Percentiles rank a stretch among this genome's conserved stretches.
Evolutionary conservation across 768 basidiomycete species (phyloP).

Genomic region (Podaxis carcinomalis): DNA sequence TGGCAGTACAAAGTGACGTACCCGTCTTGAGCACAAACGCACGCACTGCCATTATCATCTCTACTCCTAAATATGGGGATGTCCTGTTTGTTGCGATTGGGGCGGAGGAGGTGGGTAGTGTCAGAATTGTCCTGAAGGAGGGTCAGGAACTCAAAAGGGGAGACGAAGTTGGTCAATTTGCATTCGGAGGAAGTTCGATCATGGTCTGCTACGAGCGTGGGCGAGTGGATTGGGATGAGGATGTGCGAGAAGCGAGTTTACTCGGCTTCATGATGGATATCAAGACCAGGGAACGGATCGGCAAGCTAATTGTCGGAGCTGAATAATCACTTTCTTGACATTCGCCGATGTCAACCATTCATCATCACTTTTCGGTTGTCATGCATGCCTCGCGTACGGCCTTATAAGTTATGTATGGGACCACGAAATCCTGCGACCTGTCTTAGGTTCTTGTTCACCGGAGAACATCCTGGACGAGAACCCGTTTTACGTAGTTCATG

Average conservation of each 20-base stretch:
- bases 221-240: not conserved
- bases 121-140: not conserved
- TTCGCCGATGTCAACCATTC: not conserved
- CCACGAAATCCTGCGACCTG: too few relatives aligned
- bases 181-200: not conserved
- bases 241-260: not conserved
- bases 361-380: not conserved
- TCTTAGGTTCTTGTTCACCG: too few relatives aligned
- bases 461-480: too few relatives aligned
- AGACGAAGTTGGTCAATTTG: not conserved
- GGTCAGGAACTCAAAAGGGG: not conserved
- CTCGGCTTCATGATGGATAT: not conserved
- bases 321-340: not conserved
- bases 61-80: not conserved
- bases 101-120: not conserved
- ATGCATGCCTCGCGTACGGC: too few relatives aligned
- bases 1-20: not conserved
- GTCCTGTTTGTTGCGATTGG: not conserved
- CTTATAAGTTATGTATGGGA: too few relatives aligned
- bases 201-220: not conserved
- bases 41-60: not conserved
- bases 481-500: too few relatives aligned
- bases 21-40: not conserved
- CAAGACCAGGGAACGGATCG: not conserved
- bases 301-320: not conserved